These are phyloP conservation scores for Tetrapisispora fleetii DNA, from an alignment of 805 yeast species.

Conservation along the genomic window DNA sequence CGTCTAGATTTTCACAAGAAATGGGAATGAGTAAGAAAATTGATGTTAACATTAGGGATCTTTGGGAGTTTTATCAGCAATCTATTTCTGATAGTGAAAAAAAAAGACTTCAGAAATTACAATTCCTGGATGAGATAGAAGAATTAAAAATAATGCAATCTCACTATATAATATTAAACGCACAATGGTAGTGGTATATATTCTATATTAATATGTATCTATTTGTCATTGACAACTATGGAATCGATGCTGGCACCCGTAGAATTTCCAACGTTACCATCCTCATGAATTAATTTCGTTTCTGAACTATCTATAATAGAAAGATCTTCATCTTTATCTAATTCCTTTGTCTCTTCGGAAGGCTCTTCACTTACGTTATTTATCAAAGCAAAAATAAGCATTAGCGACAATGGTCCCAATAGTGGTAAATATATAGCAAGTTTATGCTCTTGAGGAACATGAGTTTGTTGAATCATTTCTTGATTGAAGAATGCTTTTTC, in stretches of 20 bases:
- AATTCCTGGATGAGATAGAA: slow-evolving; percentile 51
- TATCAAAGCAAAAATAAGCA: slow-evolving; percentile 42
- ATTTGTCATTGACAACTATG: neutral
- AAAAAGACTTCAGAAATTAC: slow-evolving; percentile 36
- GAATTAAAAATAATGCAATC: slow-evolving; percentile 41
- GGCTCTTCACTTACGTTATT: slow-evolving; percentile 35
- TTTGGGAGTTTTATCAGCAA: slow-evolving; percentile 29
- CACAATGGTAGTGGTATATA: slow-evolving; percentile 12
- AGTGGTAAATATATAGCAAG: slow-evolving; percentile 88
- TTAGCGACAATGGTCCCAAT: slow-evolving; percentile 74
- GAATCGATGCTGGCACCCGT: neutral
- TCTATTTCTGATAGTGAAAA: slow-evolving; percentile 33
- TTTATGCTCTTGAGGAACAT: slow-evolving; percentile 92
- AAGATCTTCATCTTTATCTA: neutral
- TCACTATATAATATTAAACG: slow-evolving; percentile 40
- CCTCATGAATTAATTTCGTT: neutral
- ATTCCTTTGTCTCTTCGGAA: neutral
- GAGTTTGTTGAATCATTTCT: slow-evolving; percentile 90
- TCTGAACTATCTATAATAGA: neutral
- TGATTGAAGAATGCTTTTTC: slow-evolving; percentile 82
- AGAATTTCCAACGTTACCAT: neutral
- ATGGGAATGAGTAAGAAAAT: neutral
- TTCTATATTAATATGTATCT: slow-evolving; percentile 30
- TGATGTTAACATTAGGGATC: slow-evolving; percentile 8
- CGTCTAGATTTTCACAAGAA: slow-evolving; percentile 12